Evolutionary conservation across 257 asterid species (phyloP).

Genomic region (Eustoma russellianum): DNA sequence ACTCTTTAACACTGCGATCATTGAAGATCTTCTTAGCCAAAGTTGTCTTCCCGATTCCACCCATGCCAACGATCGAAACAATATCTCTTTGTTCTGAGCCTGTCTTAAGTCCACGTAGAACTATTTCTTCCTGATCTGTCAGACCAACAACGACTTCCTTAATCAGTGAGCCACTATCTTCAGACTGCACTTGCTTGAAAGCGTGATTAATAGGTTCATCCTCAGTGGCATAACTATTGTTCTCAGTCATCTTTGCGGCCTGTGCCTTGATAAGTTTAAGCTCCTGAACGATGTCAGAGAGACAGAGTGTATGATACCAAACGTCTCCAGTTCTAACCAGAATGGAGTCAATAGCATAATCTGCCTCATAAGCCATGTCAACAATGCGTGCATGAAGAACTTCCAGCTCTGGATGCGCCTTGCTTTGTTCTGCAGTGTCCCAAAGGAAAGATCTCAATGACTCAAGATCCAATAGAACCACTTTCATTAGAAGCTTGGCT

Average conservation of each 20-base stretch:
- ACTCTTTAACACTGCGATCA: fast-evolving
- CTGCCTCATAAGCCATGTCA: slow-evolving; percentile 1
- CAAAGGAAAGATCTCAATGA: neutral
- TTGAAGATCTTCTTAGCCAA: slow-evolving; percentile 6
- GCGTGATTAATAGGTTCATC: neutral
- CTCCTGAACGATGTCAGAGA: neutral
- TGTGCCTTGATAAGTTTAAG: neutral
- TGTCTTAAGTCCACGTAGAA: neutral
- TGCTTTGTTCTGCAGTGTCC: neutral
- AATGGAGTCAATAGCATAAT: neutral
- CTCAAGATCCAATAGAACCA: neutral
- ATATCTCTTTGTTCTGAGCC: neutral
- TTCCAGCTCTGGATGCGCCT: neutral
- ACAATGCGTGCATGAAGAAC: neutral
- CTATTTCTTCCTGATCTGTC: neutral
- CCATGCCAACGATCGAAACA: slow-evolving; percentile 15
- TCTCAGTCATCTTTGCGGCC: neutral
- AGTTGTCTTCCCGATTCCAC: slow-evolving; percentile 13
- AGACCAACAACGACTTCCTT: slow-evolving; percentile 2
- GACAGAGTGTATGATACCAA: neutral
- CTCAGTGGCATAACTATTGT: neutral
- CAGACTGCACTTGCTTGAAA: neutral
- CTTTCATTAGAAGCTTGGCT: slow-evolving; percentile 1
- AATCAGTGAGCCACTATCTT: neutral
- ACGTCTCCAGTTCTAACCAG: neutral